Evolutionary conservation across 2,329 filamentous ascomycete genomes (phyloP).

Genomic region (Gnomoniopsis smithogilvyi): DNA sequence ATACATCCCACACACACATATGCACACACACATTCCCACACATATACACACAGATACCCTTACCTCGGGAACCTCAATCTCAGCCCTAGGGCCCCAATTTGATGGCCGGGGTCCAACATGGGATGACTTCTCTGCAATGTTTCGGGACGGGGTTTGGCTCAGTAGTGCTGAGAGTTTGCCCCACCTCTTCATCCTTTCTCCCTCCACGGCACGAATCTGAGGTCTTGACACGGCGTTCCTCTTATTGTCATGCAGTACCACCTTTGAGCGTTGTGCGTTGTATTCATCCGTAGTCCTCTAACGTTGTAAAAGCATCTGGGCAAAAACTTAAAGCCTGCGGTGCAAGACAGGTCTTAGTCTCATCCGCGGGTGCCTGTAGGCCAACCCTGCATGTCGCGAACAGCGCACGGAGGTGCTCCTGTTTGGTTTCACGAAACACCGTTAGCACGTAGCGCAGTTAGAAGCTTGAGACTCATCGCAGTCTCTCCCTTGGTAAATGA

Average conservation of each 20-base stretch:
- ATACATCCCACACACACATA: too few species aligned
- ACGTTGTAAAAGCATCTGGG: not conserved
- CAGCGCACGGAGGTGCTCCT: not conserved
- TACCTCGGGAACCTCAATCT: not conserved
- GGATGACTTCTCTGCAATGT: not conserved
- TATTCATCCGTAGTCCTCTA: not conserved
- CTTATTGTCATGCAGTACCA: not conserved
- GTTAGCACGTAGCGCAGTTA: not conserved
- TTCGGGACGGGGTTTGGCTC: not conserved
- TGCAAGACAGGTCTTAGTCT: not conserved
- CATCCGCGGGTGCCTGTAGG: too few species aligned
- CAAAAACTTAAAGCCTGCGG: not conserved
- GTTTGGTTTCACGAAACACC: conserved; percentile 6
- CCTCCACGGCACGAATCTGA: not conserved
- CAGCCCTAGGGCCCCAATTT: not conserved
- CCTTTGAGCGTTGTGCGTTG: too few species aligned
- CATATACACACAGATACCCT: too few species aligned
- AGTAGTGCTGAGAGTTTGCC: conserved; percentile 1
- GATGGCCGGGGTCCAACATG: not conserved
- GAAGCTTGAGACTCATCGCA: not conserved
- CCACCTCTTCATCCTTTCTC: not conserved
- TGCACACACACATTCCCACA: too few species aligned
- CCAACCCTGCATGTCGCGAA: not conserved
- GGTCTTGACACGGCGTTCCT: not conserved
- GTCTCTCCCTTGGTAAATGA: not conserved